Conservation (phyloP, 2,329 filamentous ascomycete species). For the Fusarium albosuccineum region DNA sequence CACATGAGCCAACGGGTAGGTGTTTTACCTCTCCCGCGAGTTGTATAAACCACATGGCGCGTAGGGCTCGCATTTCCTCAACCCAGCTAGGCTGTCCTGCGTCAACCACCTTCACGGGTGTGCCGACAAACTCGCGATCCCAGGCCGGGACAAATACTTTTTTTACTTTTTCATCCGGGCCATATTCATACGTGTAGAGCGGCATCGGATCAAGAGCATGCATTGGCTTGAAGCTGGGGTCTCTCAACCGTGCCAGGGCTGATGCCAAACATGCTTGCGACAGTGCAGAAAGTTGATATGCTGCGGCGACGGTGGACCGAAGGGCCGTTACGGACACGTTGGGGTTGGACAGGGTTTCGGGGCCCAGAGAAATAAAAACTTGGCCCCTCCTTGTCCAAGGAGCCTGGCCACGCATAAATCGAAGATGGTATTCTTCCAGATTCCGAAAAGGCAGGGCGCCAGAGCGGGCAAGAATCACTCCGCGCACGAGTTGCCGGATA, state of each 20-base stretch:
- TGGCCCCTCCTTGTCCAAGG: not conserved
- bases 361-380: slow-evolving; percentile 2
- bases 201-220: slow-evolving; percentile 14
- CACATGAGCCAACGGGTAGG: too few species aligned
- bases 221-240: slow-evolving; percentile 26
- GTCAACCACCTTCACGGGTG: slow-evolving; percentile 16
- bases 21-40: slow-evolving; percentile 26
- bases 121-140: slow-evolving; percentile 18
- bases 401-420: slow-evolving; percentile 4
- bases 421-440: slow-evolving; percentile 4
- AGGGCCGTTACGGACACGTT: slow-evolving; percentile 11
- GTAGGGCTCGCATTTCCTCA: slow-evolving; percentile 42
- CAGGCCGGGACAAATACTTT: slow-evolving; percentile 9
- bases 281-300: slow-evolving; percentile 33
- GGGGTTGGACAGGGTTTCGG: not conserved
- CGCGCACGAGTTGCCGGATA: slow-evolving; percentile 15
- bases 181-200: slow-evolving; percentile 8
- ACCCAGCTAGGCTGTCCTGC: slow-evolving; percentile 36
- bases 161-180: not conserved
- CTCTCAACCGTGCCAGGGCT: slow-evolving; percentile 28
- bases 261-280: slow-evolving; percentile 37
- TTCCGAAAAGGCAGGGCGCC: slow-evolving; percentile 20
- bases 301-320: slow-evolving; percentile 33
- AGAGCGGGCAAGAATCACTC: slow-evolving; percentile 20
- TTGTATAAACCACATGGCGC: slow-evolving; percentile 38